Evolutionary conservation across 192 early-diverging fungal species (phyloP).

Genomic region (Coemansia sp.): DNA sequence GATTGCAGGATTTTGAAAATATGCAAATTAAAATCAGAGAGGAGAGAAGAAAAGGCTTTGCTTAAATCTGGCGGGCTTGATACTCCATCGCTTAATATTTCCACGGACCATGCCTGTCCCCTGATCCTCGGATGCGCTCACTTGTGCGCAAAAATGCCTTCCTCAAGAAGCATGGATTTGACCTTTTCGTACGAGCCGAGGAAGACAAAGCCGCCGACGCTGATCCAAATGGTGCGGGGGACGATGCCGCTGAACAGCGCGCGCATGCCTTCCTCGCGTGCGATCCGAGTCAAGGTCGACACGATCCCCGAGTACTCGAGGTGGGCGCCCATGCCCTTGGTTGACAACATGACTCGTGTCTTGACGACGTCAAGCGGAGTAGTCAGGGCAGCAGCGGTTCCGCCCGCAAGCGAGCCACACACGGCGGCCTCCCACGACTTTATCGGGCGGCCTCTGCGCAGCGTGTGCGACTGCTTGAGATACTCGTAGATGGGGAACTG

Average conservation of each 20-base stretch:
- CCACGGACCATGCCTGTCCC: neutral
- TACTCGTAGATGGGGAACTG: slow-evolving; percentile 96
- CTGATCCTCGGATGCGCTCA: slow-evolving; percentile 9
- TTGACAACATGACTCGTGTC: slow-evolving; percentile 94
- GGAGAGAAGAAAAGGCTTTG: neutral
- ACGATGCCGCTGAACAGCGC: slow-evolving; percentile 87
- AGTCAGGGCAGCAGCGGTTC: slow-evolving; percentile 82
- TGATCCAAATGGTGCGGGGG: slow-evolving; percentile 94
- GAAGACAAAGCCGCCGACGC: slow-evolving; percentile 92
- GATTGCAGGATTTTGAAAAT: neutral
- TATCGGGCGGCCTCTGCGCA: slow-evolving; percentile 48
- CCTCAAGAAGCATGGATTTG: slow-evolving; percentile 39
- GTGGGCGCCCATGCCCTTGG: slow-evolving; percentile 36
- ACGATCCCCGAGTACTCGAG: slow-evolving; percentile 67
- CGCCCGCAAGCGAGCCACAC: slow-evolving; percentile 87
- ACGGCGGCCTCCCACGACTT: slow-evolving; percentile 82
- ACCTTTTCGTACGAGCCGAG: slow-evolving; percentile 92
- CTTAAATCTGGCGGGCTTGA: neutral
- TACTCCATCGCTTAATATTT: neutral
- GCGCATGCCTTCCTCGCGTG: slow-evolving; percentile 71
- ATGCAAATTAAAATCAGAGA: neutral
- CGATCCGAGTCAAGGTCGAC: slow-evolving; percentile 70
- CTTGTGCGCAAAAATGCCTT: slow-evolving; percentile 21
- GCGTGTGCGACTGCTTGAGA: slow-evolving; percentile 66
- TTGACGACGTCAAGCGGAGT: slow-evolving; percentile 97